Percentiles rank a stretch among this genome's conserved stretches.
phyloP scores from a whole-genome alignment of 805 yeast genomes.

The Starmera caribaea region DNA sequence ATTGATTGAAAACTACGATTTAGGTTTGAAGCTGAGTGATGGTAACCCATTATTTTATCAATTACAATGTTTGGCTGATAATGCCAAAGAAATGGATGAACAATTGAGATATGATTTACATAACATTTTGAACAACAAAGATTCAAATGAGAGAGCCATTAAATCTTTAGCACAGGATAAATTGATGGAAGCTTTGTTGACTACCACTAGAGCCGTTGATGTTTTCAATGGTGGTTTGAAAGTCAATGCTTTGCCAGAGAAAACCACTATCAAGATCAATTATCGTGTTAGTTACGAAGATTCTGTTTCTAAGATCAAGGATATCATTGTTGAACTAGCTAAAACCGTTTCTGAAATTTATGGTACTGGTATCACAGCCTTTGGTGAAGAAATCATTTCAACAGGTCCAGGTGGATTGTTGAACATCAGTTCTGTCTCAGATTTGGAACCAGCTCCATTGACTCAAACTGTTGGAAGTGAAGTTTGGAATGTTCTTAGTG shows the following conservation, averaged over 20 bases:
- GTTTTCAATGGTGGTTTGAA: conserved; percentile 53
- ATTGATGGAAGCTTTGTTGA: not conserved
- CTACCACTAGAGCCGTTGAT: conserved; percentile 34
- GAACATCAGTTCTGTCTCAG: not conserved
- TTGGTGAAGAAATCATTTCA: not conserved
- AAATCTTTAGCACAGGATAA: conserved; percentile 9
- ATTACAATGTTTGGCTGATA: conserved; percentile 50
- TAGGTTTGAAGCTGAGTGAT: conserved; percentile 31
- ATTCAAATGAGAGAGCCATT: conserved; percentile 28
- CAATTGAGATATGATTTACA: conserved; percentile 22
- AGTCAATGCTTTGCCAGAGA: conserved; percentile 56
- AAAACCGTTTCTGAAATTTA: conserved; percentile 28
- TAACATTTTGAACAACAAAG: conserved; percentile 23
- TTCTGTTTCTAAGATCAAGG: conserved; percentile 21
- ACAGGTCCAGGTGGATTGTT: not conserved
- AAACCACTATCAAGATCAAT: conserved; percentile 36
- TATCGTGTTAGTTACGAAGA: conserved; percentile 44
- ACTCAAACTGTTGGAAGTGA: not conserved
- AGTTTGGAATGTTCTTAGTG: conserved; percentile 10
- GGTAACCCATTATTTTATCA: conserved; percentile 51
- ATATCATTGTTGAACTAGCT: conserved; percentile 18
- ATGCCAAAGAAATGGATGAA: conserved; percentile 23
- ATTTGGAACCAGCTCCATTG: not conserved
- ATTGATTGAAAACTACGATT: conserved; percentile 45
- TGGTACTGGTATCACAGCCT: conserved; percentile 15